A percentile compares a stretch with the other conserved stretches of the same genome.
phyloP scores from a whole-genome alignment of 2,329 filamentous ascomycete species.

The Lecanicillium sp. region DNA sequence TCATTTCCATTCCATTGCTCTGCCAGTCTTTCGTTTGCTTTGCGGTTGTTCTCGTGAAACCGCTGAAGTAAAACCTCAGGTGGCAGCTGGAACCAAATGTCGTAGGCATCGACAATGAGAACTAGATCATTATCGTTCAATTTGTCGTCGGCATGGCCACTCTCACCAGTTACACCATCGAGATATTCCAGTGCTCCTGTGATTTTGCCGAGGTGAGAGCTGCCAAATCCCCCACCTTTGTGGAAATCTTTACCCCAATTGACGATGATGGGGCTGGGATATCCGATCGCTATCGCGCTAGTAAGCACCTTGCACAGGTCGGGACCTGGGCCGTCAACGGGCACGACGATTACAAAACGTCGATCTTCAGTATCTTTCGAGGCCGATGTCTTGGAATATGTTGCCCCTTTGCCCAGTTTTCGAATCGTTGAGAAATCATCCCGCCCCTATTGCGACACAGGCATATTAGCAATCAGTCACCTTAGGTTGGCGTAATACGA shows the following conservation, averaged over 20 bases:
- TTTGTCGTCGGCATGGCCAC: constrained; percentile 8
- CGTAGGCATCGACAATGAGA: constrained; percentile 18
- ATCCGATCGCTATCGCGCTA: constrained; percentile 13
- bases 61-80: constrained; percentile 16
- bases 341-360: constrained; percentile 15
- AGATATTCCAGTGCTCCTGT: constrained; percentile 15
- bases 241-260: constrained; percentile 14
- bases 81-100: constrained; percentile 21
- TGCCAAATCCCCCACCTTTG: constrained; percentile 8
- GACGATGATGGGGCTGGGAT: constrained; percentile 15
- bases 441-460: too few relatives aligned
- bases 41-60: constrained; percentile 13
- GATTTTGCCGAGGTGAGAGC: constrained; percentile 15
- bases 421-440: too few relatives aligned
- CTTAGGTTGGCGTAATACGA: too few relatives aligned
- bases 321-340: constrained; percentile 12
- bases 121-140: constrained; percentile 15
- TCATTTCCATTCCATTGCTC: constrained; percentile 9
- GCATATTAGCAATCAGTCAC: too few relatives aligned
- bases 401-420: too few relatives aligned
- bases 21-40: constrained; percentile 11
- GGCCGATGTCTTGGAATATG: too few relatives aligned
- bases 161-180: constrained; percentile 8
- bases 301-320: constrained; percentile 16
- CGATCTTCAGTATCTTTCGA: not conserved